Evolutionary conservation across 306 rosid genomes (phyloP), one percentile per base, ranked within the genome.

Genomic region (Benincasa hispida): DNA sequence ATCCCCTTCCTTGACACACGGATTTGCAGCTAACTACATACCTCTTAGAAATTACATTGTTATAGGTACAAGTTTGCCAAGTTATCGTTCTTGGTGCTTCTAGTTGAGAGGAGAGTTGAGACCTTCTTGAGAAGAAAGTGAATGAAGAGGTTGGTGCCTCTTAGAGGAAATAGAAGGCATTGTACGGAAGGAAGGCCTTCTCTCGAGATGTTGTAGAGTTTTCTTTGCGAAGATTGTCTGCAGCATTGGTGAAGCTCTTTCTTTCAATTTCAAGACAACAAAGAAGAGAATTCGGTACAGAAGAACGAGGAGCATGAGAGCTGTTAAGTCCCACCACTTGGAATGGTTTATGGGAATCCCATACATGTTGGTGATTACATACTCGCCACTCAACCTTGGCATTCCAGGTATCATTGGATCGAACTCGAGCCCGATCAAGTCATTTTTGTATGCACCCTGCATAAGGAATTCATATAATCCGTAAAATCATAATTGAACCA

Each of bases 401-500:
- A 69, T 85, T 5, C 93, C 97, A 12, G 95, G 87, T 51, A 60
- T 34, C 67, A 84, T 32, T 3, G 92, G 88, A 8, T 90, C 96
- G 60, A 95, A 95, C 83, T 95, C 98, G 2, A 88, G 85, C 32
- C 99, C 98, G 17, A 95, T 61, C 87, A 90, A 68, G 86, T 92
- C 97, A 32, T 95, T 95, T 89, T 95, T 95, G 87, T 83, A 88
- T 25, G 98, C 89, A 54, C 99, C 99, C 99, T 95, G 90, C 83
- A 77, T 19, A 27, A 72, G 32, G 79, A 59, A 68, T 65, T 35
- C 78, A 30, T 28, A 32, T 12, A 69, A 27, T 50, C 59, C 37
- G 24, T 57, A 34, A 42, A 54, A 4, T 47, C 12, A 17, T 54
- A 39, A 54, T 34, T 32, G 12, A 27, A 72, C 37, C 75, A 17